Conservation (phyloP, 768 basidiomycete genomes). For the Lactarius sp. region DNA sequence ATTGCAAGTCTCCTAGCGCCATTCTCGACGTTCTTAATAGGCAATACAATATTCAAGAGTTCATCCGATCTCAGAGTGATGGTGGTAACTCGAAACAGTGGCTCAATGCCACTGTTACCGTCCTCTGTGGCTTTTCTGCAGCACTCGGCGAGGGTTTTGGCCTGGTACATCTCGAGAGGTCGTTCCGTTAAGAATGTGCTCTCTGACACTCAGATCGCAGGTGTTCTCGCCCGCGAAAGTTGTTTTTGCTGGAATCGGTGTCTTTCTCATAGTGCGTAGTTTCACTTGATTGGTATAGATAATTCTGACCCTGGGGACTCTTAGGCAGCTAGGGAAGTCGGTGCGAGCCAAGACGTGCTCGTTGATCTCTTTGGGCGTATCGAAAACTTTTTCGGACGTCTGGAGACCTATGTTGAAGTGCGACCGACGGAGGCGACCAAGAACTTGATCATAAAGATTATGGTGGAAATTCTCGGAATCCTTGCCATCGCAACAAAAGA, state of each 20-base stretch:
- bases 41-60: not conserved
- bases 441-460: not conserved
- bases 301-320: not conserved
- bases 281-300: not conserved
- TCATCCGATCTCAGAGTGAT: not conserved
- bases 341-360: constrained; percentile 1
- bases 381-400: constrained; percentile 1
- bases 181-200: not conserved
- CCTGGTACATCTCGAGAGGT: not conserved
- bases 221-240: not conserved
- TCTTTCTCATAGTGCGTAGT: not conserved
- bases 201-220: not conserved
- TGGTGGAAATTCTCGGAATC: constrained; percentile 4
- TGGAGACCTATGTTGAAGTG: constrained; percentile 2
- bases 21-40: not conserved
- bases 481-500: constrained; percentile 8
- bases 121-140: constrained; percentile 1
- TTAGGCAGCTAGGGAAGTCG: not conserved
- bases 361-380: constrained; percentile 5
- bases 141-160: not conserved
- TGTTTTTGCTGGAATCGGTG: constrained; percentile 5
- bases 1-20: not conserved
- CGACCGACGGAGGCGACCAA: not conserved
- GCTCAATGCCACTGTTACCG: constrained; percentile 4
- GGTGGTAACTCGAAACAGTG: not conserved